Evolutionary conservation across 169 alveolate genomes (phyloP).

Genomic region (Eimeria praecox): DNA sequence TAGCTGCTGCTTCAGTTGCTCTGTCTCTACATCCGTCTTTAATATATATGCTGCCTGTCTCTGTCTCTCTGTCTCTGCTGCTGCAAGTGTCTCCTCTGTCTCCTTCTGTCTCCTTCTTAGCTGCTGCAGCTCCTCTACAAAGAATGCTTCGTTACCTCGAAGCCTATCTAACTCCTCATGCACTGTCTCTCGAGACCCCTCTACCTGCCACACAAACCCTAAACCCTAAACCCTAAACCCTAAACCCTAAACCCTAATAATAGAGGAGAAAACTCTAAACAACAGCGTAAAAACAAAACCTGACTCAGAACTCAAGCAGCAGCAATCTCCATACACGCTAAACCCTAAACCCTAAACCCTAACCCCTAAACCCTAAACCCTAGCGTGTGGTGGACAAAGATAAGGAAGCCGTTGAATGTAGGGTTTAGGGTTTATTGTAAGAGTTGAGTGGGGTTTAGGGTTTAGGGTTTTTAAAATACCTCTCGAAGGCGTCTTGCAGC

Average conservation of each 20-base stretch:
- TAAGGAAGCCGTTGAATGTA: not conserved
- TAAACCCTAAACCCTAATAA: not conserved
- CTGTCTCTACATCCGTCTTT: not conserved
- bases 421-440: not conserved
- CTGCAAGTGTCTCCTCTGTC: no score
- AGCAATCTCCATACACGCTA: no score
- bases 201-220: no score
- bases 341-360: conserved; percentile 3
- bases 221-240: not conserved
- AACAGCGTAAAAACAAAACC: not conserved
- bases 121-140: not conserved
- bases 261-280: no score
- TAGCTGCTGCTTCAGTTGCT: not conserved
- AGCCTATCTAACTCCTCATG: not conserved
- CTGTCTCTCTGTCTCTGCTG: not conserved
- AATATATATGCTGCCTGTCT: conserved; percentile 23
- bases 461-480: not conserved
- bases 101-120: not conserved
- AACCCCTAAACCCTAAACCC: not conserved
- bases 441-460: conserved; percentile 6
- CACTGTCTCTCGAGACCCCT: not conserved
- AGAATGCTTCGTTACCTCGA: not conserved
- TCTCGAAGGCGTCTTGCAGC: no score
- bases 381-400: not conserved
- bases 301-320: no score